These are phyloP conservation scores for Populus euphratica DNA, from an alignment of 345 rosid species.

Conservation along the genomic window DNA sequence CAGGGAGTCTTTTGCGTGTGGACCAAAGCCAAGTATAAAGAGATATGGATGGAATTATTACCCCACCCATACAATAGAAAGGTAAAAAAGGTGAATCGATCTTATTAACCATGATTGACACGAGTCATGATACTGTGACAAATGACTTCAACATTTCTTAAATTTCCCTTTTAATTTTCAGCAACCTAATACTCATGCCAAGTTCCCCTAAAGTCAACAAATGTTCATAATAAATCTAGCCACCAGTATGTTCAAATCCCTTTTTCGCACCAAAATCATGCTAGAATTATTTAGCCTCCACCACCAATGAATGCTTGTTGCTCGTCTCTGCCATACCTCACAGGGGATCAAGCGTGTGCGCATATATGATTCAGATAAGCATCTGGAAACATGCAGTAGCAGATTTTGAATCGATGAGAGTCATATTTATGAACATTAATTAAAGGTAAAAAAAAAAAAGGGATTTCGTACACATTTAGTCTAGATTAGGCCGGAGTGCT, in stretches of 20 bases:
- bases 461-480: background rate
- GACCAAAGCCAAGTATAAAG: background rate
- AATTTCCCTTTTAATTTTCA: background rate
- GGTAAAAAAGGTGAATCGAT: background rate
- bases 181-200: background rate
- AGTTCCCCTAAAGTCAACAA: background rate
- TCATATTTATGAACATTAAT: background rate
- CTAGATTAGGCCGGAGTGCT: background rate
- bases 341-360: background rate
- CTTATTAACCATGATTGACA: background rate
- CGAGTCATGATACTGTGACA: background rate
- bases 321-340: too few species aligned
- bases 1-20: constrained; percentile 6
- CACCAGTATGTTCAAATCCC: background rate
- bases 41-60: background rate
- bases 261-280: background rate
- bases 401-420: background rate
- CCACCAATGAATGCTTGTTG: background rate
- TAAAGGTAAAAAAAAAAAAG: background rate
- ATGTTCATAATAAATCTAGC: background rate
- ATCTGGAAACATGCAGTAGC: background rate
- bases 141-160: background rate
- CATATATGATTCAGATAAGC: background rate
- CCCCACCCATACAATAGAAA: background rate
- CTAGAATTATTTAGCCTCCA: background rate